Evolutionary conservation across 2,329 filamentous ascomycete species (phyloP), one percentile per base, ranked within the genome.

Genomic region (Fusarium xylarioides): DNA sequence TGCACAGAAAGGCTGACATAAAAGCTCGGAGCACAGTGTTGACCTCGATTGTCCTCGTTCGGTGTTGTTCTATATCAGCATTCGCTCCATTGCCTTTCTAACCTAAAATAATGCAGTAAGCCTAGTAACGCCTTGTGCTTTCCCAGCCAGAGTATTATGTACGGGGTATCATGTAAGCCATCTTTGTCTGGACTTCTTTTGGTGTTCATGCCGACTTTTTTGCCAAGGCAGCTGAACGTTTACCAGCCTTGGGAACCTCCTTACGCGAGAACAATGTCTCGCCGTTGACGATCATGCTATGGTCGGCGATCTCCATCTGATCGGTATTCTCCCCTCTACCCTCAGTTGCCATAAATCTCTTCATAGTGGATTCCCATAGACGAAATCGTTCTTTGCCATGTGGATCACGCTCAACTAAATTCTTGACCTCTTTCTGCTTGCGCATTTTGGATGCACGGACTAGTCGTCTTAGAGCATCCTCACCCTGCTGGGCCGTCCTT

Each of bases 271-370:
- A 89, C 15, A 81, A 80, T 58, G 83, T 83, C 32, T 89, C 87
- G 5, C 88, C 85, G 70, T 91, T 90, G 38, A 91, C 89, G 79
- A 91, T 89, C 83, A 91, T 90, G 77, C 89, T 91, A 73, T 90
- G 86, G 66, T 91, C 89, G 5, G 89, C 88, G 74, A 88, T 88
- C 72, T 91, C 88, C 23, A 83, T 79, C 46, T 83, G 79, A 34
- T 82, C 82, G 19, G 80, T 80, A 37, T 80, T 68, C 62, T 82
- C 75, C 58, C 79, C 76, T 42, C 75, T 75, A 43, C 75, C 65
- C 61, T 81, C 76, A 66, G 70, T 73, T 16, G 78, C 77, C 66
- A 90, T 84, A 49, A 91, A 83, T 44, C 87, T 85, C 56, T 85
- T 85, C 89, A 91, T 91, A 2, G 88, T 86, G 18, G 82, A 79